Base-by-base conservation (phyloP, 2,329 filamentous ascomycete genomes). In the Knufia petricola region DNA sequence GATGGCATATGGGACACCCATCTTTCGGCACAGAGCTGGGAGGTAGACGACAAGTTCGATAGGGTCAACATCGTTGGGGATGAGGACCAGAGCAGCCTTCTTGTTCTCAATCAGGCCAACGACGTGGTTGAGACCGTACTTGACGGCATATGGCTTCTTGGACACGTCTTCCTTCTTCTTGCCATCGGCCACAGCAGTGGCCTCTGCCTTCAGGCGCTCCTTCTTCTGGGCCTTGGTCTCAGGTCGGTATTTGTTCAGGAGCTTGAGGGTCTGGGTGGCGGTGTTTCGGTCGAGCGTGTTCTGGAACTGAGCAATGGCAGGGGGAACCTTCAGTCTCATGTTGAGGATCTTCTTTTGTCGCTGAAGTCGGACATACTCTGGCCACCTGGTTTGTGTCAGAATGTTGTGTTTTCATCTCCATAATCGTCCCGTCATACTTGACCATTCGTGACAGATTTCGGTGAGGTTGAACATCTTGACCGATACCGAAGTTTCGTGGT, bases 151-250 rank as follows among this genome's bases (percentile, higher is more conserved):
- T 66, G 92, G 92, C 86, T 98, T 98, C 87, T 96, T 96, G 85
- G 81, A 87, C 70, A 94, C 90, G 66, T 95, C 89, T 81, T 98
- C 94, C 86, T 96, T 96, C 86, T 96, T 98, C 86, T 96, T 95
- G 73, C 94, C 92, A 74, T 96, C 89, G 71, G 88, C 83, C 71
- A 98, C 82, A 66, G 92, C 94, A 64, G 89, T 95, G 59, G 94
- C 92, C 82, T 98, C 92, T 81, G 95, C 88, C 71, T 86, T 82
- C 60, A 98, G 80, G 76, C 92, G 88, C 79, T 98, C 94, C 84
- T 96, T 98, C 87, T 98, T 98, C 84, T 96, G 90, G 64, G 79
- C 77, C 84, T 95, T 96, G 73, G 87, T 94, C 82, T 98, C 92
- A 61, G 92, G 92, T 65, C 90, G 88, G 85, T 98, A 98, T 82